Base-by-base conservation (phyloP, 176 grass and related monocot species). In the Musa itinerans region DNA sequence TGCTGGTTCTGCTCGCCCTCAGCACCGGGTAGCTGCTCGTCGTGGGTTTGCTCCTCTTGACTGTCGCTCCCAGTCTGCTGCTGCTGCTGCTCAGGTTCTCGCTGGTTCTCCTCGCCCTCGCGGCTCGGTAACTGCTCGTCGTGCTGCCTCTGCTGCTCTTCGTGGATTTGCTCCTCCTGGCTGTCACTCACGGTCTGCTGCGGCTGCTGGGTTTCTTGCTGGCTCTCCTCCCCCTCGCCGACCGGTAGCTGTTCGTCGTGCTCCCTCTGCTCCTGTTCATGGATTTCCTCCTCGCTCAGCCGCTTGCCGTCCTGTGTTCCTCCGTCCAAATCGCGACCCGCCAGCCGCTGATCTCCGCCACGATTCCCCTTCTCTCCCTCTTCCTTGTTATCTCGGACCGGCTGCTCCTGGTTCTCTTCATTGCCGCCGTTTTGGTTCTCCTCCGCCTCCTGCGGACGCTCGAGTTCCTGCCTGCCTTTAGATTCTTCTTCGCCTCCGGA, bases 291-390 rank as follows among this genome's bases (percentile, higher is more conserved):
- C 1, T 82, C 75, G 65, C 69, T 89, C 68, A 82, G 81, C 83
- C 89, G 88, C 75, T 82, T 92, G 76, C 84, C 80, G 74, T 91
- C 88, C 78, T 91, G 86, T 48, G 86, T 74, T 76, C 88, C 90
- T 43, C 90, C 88, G 16, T 93, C 90, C 43, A 93, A n/a, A 72
- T 77, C 48, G 43, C n/a, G 10, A 15, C 34, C 23, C 67, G 2
- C 34, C 55, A 58, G 55, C 55, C 34, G 34, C 34, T 43, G 34
- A 43, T 43, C 34, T 43, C 34, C 34, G 4, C 34, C 34, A 43
- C 34, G 34, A 14, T 19, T 50, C 8, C 74, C 88, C 76, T 82
- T 80, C 86, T 89, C 94, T 74, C 86, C 89, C 26, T 83, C 88
- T 54, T 74, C 63, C 16, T 81, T 82, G 20, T 66, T 81, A 71